Conservation (phyloP, 1,284 basidiomycete species). For the Cryptococcus amylolentus region DNA sequence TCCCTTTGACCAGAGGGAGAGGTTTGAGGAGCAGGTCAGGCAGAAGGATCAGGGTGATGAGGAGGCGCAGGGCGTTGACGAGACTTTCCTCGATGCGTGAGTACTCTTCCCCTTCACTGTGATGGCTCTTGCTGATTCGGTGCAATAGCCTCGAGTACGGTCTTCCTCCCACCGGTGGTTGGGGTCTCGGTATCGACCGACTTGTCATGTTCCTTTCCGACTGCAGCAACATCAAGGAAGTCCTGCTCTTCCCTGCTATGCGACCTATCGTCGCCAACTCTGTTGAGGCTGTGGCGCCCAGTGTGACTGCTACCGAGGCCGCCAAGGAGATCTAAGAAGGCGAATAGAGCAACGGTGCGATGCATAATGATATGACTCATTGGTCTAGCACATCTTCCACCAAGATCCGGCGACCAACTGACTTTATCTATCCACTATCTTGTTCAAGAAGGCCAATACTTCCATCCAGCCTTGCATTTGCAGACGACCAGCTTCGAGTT, state of each 20-base stretch:
- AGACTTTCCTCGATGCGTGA: conserved; percentile 86
- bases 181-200: conserved; percentile 91
- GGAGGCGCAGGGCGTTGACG: conserved; percentile 95
- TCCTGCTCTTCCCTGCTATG: conserved; percentile 52
- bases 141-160: conserved; percentile 81
- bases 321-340: conserved; percentile 22
- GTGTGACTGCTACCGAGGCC: conserved; percentile 36
- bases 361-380: background rate
- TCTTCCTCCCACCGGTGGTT: conserved; percentile 93
- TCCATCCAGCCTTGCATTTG: too few species aligned
- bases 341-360: too few species aligned
- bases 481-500: too few species aligned
- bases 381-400: background rate
- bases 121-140: background rate
- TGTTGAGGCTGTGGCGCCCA: conserved; percentile 30
- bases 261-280: conserved; percentile 41
- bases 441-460: too few species aligned
- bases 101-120: conserved; percentile 37
- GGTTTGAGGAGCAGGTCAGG: conserved; percentile 90
- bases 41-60: conserved; percentile 98
- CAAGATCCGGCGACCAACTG: background rate
- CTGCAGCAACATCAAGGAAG: conserved; percentile 65
- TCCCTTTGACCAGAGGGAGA: conserved; percentile 90
- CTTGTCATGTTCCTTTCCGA: conserved; percentile 95
- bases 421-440: too few species aligned